Evolutionary conservation across 257 asterid genomes (phyloP), one percentile per base, ranked within the genome.

Genomic region (Solanum sitiens): DNA sequence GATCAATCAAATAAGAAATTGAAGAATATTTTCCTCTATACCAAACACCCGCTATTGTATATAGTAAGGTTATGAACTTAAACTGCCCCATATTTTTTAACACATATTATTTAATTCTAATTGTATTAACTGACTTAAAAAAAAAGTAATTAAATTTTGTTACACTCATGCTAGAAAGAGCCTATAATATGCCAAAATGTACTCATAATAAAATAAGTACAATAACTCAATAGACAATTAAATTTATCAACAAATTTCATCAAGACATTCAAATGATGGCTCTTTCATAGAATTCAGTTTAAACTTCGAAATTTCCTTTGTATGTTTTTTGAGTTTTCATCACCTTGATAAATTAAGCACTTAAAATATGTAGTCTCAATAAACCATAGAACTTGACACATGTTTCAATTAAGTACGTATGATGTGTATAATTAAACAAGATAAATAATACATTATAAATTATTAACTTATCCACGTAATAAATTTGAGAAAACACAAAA

Each of bases 1-100:
- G 9, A 53, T 53, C 4, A 53, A 35, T 37, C 63, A 6, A 53
- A 53, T 2, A 16, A 16, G 0, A 47, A 47, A 47, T 14, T 47
- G 0, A 50, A 53, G 1, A 53, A 53, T 7, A 1, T 6, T 16
- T 6, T 53, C 23, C 23, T 50, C 61, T 0, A 0, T 16, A 2
- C 23, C 63, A 53, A 53, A 16, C 63, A 53, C 10, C 7, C 4
- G 1, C 23, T 2, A 50, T 15, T 50, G 21, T 50, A 15, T 50
- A 33, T 18, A 73, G 1, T 72, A 33, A 35, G 14, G 12, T 35
- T 37, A 73, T 73, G 50, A 73, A 73, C 10, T 6, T 35, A 35
- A 35, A 73, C 30, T 73, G n/a, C 30, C 50, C 50, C 12, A 35
- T 3, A 37, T 20, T 73, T 73, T 73, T 35, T 35, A 20, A 10